phyloP scores from a whole-genome alignment of 371 early-diverging fungal species.

The Mucor mucedo region DNA sequence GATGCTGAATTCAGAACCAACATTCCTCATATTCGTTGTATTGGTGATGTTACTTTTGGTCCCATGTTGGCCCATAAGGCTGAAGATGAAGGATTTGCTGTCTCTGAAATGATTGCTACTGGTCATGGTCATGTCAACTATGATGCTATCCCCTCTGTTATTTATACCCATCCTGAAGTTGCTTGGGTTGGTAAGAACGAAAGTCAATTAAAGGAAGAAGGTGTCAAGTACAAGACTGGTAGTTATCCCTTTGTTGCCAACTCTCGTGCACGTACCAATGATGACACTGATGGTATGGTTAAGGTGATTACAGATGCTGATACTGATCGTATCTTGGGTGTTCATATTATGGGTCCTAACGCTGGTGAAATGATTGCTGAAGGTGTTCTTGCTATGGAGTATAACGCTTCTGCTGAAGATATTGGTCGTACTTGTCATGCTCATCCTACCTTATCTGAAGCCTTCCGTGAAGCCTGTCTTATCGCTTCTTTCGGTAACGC shows the following conservation, averaged over 20 bases:
- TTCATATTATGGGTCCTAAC: slow-evolving; percentile 97
- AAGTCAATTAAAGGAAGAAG: slow-evolving; percentile 87
- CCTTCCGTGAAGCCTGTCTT: slow-evolving; percentile 96
- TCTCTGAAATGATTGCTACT: slow-evolving; percentile 89
- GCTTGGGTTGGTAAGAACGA: slow-evolving; percentile 99
- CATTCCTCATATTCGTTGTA: slow-evolving; percentile 89
- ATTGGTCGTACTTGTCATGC: slow-evolving; percentile 98
- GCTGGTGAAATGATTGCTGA: slow-evolving; percentile 99
- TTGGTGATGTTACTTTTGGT: slow-evolving; percentile 96
- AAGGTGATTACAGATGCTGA: slow-evolving; percentile 96
- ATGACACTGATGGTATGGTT: slow-evolving; percentile 92
- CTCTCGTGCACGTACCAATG: slow-evolving; percentile 97
- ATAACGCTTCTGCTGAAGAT: slow-evolving; percentile 96
- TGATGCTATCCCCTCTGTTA: slow-evolving; percentile 96
- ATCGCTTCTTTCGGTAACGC: slow-evolving; percentile 81
- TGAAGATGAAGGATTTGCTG: slow-evolving; percentile 98
- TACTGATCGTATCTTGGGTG: slow-evolving; percentile 95
- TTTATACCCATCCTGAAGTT: slow-evolving; percentile 98
- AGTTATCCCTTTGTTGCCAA: slow-evolving; percentile 96
- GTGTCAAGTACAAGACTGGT: slow-evolving; percentile 87
- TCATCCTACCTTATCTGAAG: slow-evolving; percentile 96
- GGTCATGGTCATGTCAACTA: slow-evolving; percentile 98
- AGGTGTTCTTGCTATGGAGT: slow-evolving; percentile 96
- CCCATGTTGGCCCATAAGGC: slow-evolving; percentile 99
- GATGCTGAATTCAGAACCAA: slow-evolving; percentile 92